These are phyloP conservation scores for Talaromyces thailandensis DNA, from an alignment of 495 filamentous ascomycete species.

Conservation along the genomic window DNA sequence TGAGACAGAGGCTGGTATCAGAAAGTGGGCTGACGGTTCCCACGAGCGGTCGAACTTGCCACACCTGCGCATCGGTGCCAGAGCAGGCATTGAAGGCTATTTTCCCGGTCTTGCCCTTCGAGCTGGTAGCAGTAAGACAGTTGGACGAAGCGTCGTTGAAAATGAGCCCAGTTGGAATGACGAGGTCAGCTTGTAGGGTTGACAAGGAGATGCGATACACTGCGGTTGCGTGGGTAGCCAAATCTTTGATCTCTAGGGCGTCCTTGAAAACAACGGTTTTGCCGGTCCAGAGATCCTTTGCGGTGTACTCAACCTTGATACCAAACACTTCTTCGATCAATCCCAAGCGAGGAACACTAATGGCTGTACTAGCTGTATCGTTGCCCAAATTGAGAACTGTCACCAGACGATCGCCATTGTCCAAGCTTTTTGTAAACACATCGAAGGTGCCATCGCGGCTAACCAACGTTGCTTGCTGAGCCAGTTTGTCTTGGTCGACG, in stretches of 20 bases:
- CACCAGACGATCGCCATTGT: slow-evolving; percentile 21
- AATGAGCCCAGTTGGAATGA: slow-evolving; percentile 23
- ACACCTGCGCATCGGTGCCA: slow-evolving; percentile 18
- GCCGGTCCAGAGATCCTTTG: slow-evolving; percentile 16
- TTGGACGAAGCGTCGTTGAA: slow-evolving; percentile 22
- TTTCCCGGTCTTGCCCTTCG: background rate
- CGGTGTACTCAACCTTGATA: background rate
- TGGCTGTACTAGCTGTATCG: slow-evolving; percentile 8
- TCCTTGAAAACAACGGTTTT: slow-evolving; percentile 3
- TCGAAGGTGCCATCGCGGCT: slow-evolving; percentile 23
- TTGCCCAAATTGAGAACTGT: slow-evolving; percentile 24
- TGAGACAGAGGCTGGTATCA: background rate
- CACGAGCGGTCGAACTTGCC: slow-evolving; percentile 11
- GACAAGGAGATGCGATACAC: slow-evolving; percentile 18
- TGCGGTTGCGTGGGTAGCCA: slow-evolving; percentile 20
- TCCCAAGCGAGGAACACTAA: slow-evolving; percentile 16
- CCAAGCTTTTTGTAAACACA: slow-evolving; percentile 21
- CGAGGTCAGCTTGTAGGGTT: slow-evolving; percentile 6
- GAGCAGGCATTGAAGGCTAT: slow-evolving; percentile 16
- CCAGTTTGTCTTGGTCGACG: slow-evolving; percentile 31
- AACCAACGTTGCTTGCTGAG: slow-evolving; percentile 30
- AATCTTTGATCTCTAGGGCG: slow-evolving; percentile 10
- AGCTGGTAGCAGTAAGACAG: slow-evolving; percentile 18
- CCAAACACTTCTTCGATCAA: slow-evolving; percentile 5
- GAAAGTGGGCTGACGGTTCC: slow-evolving; percentile 5